phyloP scores from a whole-genome alignment of 2,329 filamentous ascomycete genomes.

The Lasiodiplodia hormozganensis region DNA sequence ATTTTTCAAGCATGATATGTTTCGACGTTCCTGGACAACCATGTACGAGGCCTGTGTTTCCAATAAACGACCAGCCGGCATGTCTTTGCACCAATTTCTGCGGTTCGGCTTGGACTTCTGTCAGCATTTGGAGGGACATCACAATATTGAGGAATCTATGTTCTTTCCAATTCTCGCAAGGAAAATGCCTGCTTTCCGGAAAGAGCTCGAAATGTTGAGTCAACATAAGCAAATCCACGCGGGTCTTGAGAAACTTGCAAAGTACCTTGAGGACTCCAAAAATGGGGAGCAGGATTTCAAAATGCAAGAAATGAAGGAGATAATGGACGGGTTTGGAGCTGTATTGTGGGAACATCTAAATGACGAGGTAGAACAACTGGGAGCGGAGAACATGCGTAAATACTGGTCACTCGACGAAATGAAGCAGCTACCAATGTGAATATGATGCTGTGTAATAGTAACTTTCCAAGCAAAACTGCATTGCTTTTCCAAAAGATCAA shows the following conservation, averaged over 20 bases:
- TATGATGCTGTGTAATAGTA: neutral
- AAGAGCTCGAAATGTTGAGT: slow-evolving; percentile 67
- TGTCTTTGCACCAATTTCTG: slow-evolving; percentile 74
- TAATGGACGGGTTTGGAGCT: slow-evolving; percentile 79
- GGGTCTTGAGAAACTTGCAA: slow-evolving; percentile 71
- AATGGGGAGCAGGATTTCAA: slow-evolving; percentile 67
- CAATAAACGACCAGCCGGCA: slow-evolving; percentile 64
- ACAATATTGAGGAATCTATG: slow-evolving; percentile 80
- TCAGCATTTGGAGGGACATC: slow-evolving; percentile 75
- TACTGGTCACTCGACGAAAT: slow-evolving; percentile 84
- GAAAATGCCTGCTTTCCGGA: slow-evolving; percentile 79
- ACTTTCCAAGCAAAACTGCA: no score
- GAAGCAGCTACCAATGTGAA: slow-evolving; percentile 69
- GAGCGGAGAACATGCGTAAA: slow-evolving; percentile 85
- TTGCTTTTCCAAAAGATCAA: no score
- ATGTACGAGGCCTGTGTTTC: slow-evolving; percentile 70
- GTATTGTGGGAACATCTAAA: slow-evolving; percentile 86
- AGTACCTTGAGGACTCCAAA: slow-evolving; percentile 69
- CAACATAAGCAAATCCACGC: slow-evolving; percentile 83
- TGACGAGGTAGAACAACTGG: slow-evolving; percentile 78
- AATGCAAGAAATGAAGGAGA: slow-evolving; percentile 64
- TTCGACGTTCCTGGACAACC: slow-evolving; percentile 75
- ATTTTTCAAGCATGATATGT: slow-evolving; percentile 54
- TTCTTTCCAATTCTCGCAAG: slow-evolving; percentile 79
- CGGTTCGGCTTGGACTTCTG: slow-evolving; percentile 71